A percentile compares a stretch with the other conserved stretches of the same genome.
These are phyloP conservation scores for Citrus cavaleriei DNA, from an alignment of 345 rosid genomes.

Conservation along the genomic window DNA sequence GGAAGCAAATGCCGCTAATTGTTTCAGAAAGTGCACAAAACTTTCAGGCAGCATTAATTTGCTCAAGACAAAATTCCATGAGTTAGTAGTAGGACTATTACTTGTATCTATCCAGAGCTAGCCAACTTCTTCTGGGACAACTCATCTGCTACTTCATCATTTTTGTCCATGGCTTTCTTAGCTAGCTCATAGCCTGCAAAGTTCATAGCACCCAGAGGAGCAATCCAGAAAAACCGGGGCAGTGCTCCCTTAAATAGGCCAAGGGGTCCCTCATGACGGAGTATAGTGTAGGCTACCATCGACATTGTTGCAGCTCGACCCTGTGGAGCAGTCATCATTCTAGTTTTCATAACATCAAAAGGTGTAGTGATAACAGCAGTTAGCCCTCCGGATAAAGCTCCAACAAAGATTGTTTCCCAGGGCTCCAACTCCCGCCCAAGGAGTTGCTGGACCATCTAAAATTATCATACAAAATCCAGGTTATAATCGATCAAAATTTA, in stretches of 20 bases:
- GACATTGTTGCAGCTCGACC: conserved; percentile 82
- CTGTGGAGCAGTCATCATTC: conserved; percentile 95
- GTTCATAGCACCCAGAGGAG: conserved; percentile 99
- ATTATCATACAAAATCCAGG: conserved; percentile 1
- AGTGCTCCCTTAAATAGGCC: conserved; percentile 94
- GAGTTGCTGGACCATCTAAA: conserved; percentile 62
- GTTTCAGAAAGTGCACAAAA: conserved; percentile 17
- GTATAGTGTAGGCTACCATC: conserved; percentile 61
- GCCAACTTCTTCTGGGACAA: conserved; percentile 36
- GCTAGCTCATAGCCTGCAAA: conserved; percentile 97
- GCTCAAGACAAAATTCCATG: background rate
- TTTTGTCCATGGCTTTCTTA: conserved; percentile 79
- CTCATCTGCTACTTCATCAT: conserved; percentile 39
- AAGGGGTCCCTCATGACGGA: conserved; percentile 89
- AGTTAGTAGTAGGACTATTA: background rate
- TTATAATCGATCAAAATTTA: background rate
- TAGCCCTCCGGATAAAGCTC: conserved; percentile 93
- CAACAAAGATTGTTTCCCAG: conserved; percentile 86
- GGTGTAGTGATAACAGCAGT: conserved; percentile 90
- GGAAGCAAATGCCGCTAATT: conserved; percentile 11
- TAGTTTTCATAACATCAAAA: conserved; percentile 95
- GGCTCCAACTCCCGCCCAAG: conserved; percentile 87
- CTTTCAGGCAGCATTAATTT: conserved; percentile 16
- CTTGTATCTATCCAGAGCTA: conserved; percentile 23
- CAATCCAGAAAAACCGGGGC: conserved; percentile 97